Conservation (phyloP, 2,329 filamentous ascomycete species). For the Trichoderma citrinoviride region DNA sequence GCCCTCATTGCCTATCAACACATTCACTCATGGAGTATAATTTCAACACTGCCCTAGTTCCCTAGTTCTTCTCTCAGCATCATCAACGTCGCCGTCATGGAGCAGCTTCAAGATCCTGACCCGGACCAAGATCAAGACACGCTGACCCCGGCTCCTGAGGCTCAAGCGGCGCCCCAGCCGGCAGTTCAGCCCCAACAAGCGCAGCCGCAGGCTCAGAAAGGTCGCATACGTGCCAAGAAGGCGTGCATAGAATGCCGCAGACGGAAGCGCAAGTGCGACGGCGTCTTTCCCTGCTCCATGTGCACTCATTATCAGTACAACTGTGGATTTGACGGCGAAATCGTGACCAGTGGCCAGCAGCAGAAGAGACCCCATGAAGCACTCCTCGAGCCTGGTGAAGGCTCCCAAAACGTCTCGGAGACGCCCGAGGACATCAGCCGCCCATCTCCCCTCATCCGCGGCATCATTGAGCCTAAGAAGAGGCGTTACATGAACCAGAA, state of each 20-base stretch:
- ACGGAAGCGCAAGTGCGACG: slow-evolving; percentile 25
- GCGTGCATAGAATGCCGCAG: slow-evolving; percentile 21
- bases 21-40: too few relatives aligned
- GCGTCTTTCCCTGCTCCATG: slow-evolving; percentile 20
- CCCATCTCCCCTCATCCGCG: background rate
- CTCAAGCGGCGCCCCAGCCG: too few relatives aligned
- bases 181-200: background rate
- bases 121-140: background rate
- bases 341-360: background rate
- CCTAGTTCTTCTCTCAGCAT: too few relatives aligned
- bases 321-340: slow-evolving; percentile 20
- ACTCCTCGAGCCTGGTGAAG: background rate
- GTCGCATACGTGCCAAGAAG: slow-evolving; percentile 6
- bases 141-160: background rate
- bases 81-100: background rate
- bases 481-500: slow-evolving; percentile 24
- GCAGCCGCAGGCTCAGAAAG: background rate
- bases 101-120: background rate
- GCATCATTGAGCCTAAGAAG: slow-evolving; percentile 5
- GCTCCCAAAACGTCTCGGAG: background rate
- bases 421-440: background rate
- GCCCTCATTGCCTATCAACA: too few relatives aligned
- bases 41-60: too few relatives aligned
- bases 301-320: slow-evolving; percentile 23
- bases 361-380: background rate